Conservation (phyloP, 1,284 basidiomycete genomes). For the Rhodotorula sp. region DNA sequence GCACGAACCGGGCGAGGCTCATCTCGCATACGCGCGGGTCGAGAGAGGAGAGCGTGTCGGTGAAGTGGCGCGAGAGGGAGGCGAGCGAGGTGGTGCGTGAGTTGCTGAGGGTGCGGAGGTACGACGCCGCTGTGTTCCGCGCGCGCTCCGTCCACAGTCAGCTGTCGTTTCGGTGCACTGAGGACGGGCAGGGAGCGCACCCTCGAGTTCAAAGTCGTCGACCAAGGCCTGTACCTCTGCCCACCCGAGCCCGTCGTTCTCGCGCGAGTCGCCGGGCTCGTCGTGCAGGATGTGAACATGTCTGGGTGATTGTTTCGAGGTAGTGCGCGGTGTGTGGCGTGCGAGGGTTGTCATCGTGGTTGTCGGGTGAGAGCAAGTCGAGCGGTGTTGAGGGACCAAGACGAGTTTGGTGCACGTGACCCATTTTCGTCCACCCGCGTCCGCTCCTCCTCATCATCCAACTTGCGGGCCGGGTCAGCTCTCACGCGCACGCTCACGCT, state of each 20-base stretch:
- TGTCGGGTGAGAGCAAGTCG: background rate
- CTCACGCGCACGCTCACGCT: too few relatives aligned
- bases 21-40: conserved; percentile 19
- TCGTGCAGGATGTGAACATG: conserved; percentile 6
- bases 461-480: background rate
- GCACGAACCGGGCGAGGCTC: conserved; percentile 12
- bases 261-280: background rate
- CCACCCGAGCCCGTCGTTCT: background rate
- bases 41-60: conserved; percentile 13
- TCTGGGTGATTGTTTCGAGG: background rate
- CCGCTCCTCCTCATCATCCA: background rate
- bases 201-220: conserved; percentile 31
- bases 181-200: background rate
- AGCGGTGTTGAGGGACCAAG: background rate
- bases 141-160: background rate
- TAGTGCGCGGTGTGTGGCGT: conserved; percentile 3
- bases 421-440: too few relatives aligned
- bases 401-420: background rate
- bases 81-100: conserved; percentile 2
- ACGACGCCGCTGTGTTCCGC: conserved; percentile 1
- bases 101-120: conserved; percentile 10
- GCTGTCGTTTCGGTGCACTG: too few relatives aligned
- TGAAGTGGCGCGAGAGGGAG: conserved; percentile 17
- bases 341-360: background rate
- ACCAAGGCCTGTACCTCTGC: conserved; percentile 16